phyloP scores from a whole-genome alignment of 805 yeast species.

The Tetrapisispora phaffii region DNA sequence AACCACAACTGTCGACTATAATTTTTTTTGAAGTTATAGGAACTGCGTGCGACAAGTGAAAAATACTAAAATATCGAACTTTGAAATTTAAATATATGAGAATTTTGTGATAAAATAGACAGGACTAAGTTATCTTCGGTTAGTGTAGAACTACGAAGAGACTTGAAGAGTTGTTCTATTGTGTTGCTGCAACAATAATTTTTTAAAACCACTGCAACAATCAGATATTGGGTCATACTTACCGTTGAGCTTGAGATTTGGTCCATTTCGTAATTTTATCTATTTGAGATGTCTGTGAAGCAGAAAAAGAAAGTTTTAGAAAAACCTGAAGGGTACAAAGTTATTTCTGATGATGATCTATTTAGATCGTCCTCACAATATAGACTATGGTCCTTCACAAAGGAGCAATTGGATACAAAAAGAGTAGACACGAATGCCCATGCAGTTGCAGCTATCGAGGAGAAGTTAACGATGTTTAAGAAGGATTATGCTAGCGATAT shows the following conservation, averaged over 20 bases:
- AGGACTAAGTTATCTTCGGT: too few species aligned
- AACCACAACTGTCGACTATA: too few species aligned
- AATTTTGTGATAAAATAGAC: too few species aligned
- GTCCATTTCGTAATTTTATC: neutral
- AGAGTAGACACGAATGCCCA: conserved; percentile 43
- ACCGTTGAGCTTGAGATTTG: neutral
- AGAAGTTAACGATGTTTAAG: conserved; percentile 28
- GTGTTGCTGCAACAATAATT: too few species aligned
- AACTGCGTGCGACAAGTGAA: too few species aligned
- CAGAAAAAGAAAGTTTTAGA: neutral
- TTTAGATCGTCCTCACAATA: conserved; percentile 83
- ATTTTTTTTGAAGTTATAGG: too few species aligned
- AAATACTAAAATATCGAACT: too few species aligned
- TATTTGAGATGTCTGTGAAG: neutral
- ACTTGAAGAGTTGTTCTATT: too few species aligned
- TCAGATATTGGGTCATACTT: neutral
- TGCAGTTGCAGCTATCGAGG: conserved; percentile 35
- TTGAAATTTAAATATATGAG: too few species aligned
- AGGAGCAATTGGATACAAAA: conserved; percentile 41
- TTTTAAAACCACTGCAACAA: too few species aligned
- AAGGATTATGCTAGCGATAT: conserved; percentile 19
- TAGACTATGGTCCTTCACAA: conserved; percentile 74
- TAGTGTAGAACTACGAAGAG: too few species aligned
- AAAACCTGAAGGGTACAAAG: conserved; percentile 19
- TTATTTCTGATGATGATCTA: conserved; percentile 71